Percentiles rank a stretch among this genome's conserved stretches.
These are phyloP conservation scores for Psilocybe sp. DNA, from an alignment of 768 basidiomycete species.

Conservation along the genomic window DNA sequence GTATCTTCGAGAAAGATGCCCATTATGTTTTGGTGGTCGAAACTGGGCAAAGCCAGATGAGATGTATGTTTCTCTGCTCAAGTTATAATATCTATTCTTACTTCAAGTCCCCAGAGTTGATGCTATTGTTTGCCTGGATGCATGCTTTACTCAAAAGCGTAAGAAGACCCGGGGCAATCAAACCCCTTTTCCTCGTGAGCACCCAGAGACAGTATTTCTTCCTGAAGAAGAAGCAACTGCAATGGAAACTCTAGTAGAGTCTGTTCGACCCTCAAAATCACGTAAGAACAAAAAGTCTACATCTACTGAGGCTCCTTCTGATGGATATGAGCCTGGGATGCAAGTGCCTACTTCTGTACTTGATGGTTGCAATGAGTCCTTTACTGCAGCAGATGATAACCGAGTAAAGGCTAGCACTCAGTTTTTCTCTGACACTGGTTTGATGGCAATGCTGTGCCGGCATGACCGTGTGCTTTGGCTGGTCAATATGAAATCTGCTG, in stretches of 20 bases:
- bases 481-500: conserved; percentile 32
- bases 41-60: conserved; percentile 3
- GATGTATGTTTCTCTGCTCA: conserved; percentile 9
- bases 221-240: conserved; percentile 3
- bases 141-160: too few relatives aligned
- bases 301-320: too few relatives aligned
- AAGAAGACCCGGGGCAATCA: too few relatives aligned
- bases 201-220: too few relatives aligned
- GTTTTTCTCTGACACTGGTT: conserved; percentile 27
- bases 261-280: too few relatives aligned
- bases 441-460: conserved; percentile 36
- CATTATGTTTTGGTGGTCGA: conserved; percentile 23
- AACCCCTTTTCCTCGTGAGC: too few relatives aligned
- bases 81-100: too few relatives aligned
- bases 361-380: conserved; percentile 28
- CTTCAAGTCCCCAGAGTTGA: too few relatives aligned
- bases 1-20: conserved; percentile 20
- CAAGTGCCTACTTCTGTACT: conserved; percentile 25
- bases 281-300: too few relatives aligned
- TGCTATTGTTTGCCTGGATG: too few relatives aligned
- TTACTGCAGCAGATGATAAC: conserved; percentile 25
- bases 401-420: conserved; percentile 22
- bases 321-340: conserved; percentile 17
- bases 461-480: conserved; percentile 33
- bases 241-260: too few relatives aligned